Percentiles rank a stretch among this genome's conserved stretches.
phyloP scores from a whole-genome alignment of 768 basidiomycete species.

The Aureoboletus auriporus region DNA sequence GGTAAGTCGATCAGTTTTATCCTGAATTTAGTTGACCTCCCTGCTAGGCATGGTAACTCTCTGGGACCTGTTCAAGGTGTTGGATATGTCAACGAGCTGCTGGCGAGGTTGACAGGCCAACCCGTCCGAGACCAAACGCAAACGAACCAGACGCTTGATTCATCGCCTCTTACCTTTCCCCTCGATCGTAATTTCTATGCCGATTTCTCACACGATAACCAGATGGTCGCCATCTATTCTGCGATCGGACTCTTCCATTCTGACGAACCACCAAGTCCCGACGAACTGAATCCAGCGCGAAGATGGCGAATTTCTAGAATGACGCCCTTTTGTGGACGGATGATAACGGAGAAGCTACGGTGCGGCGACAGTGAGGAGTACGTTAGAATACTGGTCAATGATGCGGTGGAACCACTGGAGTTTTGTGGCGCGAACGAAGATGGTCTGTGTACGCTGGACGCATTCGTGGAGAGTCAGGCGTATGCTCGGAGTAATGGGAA shows the following conservation, averaged over 20 bases:
- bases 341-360: constrained; percentile 68
- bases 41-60: constrained; percentile 55
- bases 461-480: constrained; percentile 66
- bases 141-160: constrained; percentile 70
- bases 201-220: constrained; percentile 88
- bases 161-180: constrained; percentile 65
- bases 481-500: constrained; percentile 66
- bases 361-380: constrained; percentile 38
- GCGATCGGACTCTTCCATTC: constrained; percentile 55
- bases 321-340: constrained; percentile 70
- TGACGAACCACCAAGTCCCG: constrained; percentile 9
- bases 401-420: constrained; percentile 57
- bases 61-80: constrained; percentile 79
- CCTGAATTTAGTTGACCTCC: background rate
- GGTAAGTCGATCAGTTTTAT: constrained; percentile 37
- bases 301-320: constrained; percentile 56
- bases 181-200: constrained; percentile 60
- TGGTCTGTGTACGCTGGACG: constrained; percentile 60
- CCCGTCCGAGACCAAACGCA: constrained; percentile 68
- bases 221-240: constrained; percentile 74
- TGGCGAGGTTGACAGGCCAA: constrained; percentile 67
- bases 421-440: constrained; percentile 54
- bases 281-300: constrained; percentile 23
- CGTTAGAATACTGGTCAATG: constrained; percentile 77
- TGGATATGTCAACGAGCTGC: constrained; percentile 86